These are phyloP conservation scores for Globisporangium recalcitrans DNA, from an alignment of 352 stramenopile genomes.

Conservation along the genomic window DNA sequence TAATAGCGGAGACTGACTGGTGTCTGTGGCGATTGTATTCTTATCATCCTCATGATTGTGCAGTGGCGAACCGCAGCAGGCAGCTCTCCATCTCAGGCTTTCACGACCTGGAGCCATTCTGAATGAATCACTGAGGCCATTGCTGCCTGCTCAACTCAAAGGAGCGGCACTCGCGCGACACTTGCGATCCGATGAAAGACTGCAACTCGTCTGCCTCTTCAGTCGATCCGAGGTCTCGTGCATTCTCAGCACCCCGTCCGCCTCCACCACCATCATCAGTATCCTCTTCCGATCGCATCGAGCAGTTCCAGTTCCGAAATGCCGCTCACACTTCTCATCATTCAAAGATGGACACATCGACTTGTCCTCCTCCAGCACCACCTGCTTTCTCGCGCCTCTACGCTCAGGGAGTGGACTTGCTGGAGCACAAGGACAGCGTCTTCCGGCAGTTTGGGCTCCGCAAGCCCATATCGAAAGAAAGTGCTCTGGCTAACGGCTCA, in stretches of 20 bases:
- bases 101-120: no score
- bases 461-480: slow-evolving; percentile 9
- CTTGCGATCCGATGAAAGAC: background rate
- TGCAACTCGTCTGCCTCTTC: background rate
- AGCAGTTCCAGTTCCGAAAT: slow-evolving; percentile 7
- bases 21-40: no score
- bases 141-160: background rate
- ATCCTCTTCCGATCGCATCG: slow-evolving; percentile 2
- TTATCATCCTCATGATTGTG: no score
- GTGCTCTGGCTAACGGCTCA: background rate
- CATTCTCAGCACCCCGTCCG: background rate
- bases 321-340: background rate
- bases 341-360: background rate
- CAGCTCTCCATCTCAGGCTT: no score
- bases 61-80: no score
- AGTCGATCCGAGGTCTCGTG: background rate
- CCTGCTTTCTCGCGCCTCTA: slow-evolving; percentile 52
- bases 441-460: slow-evolving; percentile 53
- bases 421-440: slow-evolving; percentile 53
- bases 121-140: background rate
- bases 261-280: background rate
- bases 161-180: background rate
- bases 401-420: slow-evolving; percentile 43
- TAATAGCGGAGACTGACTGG: no score
- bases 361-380: background rate